Conservation (phyloP, 306 rosid genomes). For the Abrus pulchellus region DNA sequence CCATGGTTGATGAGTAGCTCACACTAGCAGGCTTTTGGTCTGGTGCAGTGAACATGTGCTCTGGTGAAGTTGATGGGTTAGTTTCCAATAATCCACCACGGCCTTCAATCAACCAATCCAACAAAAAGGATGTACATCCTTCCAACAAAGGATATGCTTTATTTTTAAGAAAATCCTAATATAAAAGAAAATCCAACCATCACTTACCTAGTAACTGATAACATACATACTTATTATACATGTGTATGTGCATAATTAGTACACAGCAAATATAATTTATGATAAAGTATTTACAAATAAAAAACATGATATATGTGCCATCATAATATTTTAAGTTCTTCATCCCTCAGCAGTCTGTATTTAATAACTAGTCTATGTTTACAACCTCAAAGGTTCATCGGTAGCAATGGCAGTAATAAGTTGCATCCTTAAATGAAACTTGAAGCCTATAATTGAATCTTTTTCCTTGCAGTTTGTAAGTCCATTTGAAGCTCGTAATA, state of each 20-base stretch:
- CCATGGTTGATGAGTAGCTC: constrained; percentile 98
- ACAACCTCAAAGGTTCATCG: constrained; percentile 15
- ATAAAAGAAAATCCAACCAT: constrained; percentile 47
- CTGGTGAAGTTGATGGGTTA: constrained; percentile 98
- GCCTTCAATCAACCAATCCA: constrained; percentile 98
- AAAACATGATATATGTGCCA: constrained; percentile 11
- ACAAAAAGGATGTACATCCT: constrained; percentile 88
- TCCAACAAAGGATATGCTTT: constrained; percentile 96
- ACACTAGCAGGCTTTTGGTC: constrained; percentile 90
- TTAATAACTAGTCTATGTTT: constrained; percentile 21
- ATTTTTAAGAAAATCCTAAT: constrained; percentile 82
- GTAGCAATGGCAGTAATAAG: constrained; percentile 27
- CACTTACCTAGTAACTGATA: constrained; percentile 18
- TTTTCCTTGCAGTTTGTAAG: background rate
- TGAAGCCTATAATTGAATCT: background rate
- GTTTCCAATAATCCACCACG: constrained; percentile 82
- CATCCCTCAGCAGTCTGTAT: constrained; percentile 9
- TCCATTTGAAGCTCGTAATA: background rate
- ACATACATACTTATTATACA: background rate
- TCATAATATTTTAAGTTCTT: constrained; percentile 21
- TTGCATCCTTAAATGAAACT: constrained; percentile 36
- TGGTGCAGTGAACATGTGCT: constrained; percentile 92
- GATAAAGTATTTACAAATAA: constrained; percentile 1
- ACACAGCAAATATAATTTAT: constrained; percentile 26
- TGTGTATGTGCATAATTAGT: too few relatives aligned